Base-by-base conservation (phyloP, 768 basidiomycete genomes). In the Pleurotus pulmonarius region DNA sequence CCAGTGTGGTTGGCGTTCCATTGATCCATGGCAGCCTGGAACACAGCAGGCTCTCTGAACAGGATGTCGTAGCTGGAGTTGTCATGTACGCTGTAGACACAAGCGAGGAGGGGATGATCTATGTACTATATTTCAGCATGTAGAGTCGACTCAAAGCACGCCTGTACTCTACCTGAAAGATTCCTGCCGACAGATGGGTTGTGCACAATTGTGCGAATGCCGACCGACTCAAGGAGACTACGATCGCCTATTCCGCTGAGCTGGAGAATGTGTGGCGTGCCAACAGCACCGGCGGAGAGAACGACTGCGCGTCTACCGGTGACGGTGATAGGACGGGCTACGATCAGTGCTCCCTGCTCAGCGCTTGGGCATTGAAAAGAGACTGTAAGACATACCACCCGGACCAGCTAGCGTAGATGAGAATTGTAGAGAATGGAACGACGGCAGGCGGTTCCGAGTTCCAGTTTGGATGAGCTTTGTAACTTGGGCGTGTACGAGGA, bases 181-280 rank as follows among this genome's bases (percentile, higher is more conserved):
- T 78, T 74, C 48, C 67, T 38, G 5, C 65, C 65, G 20, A 67
- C 67, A 46, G 48, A 45, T 0, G 67, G 67, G 5, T 61, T 34
- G 47, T 67, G 24, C 16, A 65, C 26, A 15, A 63, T 44, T 11
- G 61, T 2, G 3, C 40, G 4, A 39, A 68, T 58, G 2, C 64
- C 63, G 12, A 59, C n/a, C 1, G 56, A 15, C 1, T 9, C 3
- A 0, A 68, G 56, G 1, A 24, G 20, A 1, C 15, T 22, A 0
- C 41, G 12, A 38, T 65, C 58, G 6, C 70, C 70, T 34, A 71
- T 65, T 20, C 68, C 68, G 6, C 63, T 65, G 11, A 59, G 56
- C 57, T 64, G 41, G 5, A 69, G 58, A 24, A 69, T 53, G 8
- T 58, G 57, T 15, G 69, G 64, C 1, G 66, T 68, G 4, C 66